Percentiles rank a stretch among this genome's conserved stretches.
Conservation (phyloP, 179 eudicot species). For the Sideroxylon spinosum region DNA sequence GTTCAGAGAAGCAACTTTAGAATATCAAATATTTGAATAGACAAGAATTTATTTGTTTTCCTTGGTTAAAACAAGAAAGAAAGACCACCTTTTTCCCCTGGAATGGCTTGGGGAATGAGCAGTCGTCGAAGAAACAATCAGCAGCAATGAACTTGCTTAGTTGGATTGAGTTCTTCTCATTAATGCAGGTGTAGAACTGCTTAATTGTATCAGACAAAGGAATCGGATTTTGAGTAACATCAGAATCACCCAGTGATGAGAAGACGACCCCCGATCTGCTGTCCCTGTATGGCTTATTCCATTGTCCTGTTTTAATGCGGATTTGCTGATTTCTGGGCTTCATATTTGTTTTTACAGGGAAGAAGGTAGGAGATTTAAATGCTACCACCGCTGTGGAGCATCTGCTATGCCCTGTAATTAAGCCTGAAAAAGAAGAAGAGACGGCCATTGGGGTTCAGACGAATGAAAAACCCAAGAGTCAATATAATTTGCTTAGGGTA, state of each 20-base stretch:
- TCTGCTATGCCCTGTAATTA: not conserved
- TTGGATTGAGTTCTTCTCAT: conserved; percentile 36
- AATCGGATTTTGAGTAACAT: not conserved
- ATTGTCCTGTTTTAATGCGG: not conserved
- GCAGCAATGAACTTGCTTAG: conserved; percentile 36
- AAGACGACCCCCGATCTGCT: conserved; percentile 1
- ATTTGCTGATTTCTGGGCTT: not conserved
- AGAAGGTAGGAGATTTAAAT: not conserved
- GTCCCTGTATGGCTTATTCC: not conserved
- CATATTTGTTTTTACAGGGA: not conserved
- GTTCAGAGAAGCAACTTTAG: not conserved
- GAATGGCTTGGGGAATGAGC: conserved; percentile 46
- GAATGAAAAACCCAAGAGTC: not conserved
- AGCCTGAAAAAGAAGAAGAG: not conserved
- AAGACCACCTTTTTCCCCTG: conserved; percentile 58
- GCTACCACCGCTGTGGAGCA: conserved; percentile 9
- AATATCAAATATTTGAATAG: not conserved
- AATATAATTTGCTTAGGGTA: too few relatives aligned
- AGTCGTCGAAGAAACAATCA: conserved; percentile 61
- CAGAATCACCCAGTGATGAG: conserved; percentile 22
- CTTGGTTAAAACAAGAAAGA: not conserved
- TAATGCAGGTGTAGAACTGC: conserved; percentile 55
- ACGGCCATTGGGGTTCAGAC: not conserved
- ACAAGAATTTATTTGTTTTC: not conserved
- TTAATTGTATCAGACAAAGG: conserved; percentile 38